Conservation (phyloP, 2,329 filamentous ascomycete genomes). For the Colletotrichum musicola region DNA sequence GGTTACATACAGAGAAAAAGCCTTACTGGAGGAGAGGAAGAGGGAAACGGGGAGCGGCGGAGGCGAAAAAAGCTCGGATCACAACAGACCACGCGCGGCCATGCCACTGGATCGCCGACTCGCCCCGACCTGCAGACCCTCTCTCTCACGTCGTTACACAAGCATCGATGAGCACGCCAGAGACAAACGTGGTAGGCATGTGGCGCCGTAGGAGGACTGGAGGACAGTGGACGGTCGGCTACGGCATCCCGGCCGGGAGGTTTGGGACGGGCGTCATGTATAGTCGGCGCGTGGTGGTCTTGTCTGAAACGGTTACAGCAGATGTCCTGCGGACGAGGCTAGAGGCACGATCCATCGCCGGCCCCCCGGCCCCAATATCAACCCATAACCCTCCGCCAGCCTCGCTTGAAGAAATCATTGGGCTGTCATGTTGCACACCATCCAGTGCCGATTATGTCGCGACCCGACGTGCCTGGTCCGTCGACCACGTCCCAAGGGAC, state of each 20-base stretch:
- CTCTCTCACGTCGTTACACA: slow-evolving; percentile 22
- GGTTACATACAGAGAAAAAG: slow-evolving; percentile 34
- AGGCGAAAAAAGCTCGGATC: slow-evolving; percentile 22
- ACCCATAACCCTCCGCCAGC: not conserved
- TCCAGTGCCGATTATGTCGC: slow-evolving; percentile 29
- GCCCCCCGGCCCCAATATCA: slow-evolving; percentile 8
- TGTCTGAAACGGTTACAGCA: slow-evolving; percentile 29
- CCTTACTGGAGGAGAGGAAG: slow-evolving; percentile 2
- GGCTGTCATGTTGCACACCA: slow-evolving; percentile 12
- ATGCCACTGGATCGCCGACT: slow-evolving; percentile 25
- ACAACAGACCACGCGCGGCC: slow-evolving; percentile 17
- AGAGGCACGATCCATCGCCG: not conserved
- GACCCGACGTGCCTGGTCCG: not conserved
- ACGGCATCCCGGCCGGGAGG: not conserved
- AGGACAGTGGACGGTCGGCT: not conserved
- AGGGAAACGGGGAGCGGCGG: not conserved
- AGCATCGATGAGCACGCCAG: not conserved
- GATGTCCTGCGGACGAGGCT: slow-evolving; percentile 9
- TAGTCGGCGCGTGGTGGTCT: slow-evolving; percentile 24
- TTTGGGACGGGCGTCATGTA: slow-evolving; percentile 13
- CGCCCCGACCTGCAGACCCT: slow-evolving; percentile 1
- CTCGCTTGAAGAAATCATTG: slow-evolving; percentile 5
- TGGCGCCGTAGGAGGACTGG: slow-evolving; percentile 9
- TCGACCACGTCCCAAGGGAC: not conserved
- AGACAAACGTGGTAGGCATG: slow-evolving; percentile 26